Percentiles rank a stretch among this genome's conserved stretches.
These are phyloP conservation scores for Naumovozyma castellii DNA, from an alignment of 805 yeast species.

Conservation along the genomic window DNA sequence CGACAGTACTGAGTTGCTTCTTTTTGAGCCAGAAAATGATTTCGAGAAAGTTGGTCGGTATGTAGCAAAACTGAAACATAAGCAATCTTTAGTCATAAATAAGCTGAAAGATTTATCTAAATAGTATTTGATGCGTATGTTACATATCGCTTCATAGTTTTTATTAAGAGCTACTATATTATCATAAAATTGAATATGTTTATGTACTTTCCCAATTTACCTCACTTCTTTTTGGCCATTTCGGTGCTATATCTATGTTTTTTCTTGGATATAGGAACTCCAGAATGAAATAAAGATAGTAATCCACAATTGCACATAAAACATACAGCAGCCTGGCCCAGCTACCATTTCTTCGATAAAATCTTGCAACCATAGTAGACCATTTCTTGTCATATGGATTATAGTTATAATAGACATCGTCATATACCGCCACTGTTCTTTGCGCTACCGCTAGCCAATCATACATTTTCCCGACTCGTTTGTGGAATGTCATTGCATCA, in stretches of 20 bases:
- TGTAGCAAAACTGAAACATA: no score
- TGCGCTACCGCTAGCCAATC: conserved; percentile 85
- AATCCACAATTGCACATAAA: conserved; percentile 72
- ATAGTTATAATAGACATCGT: conserved; percentile 33
- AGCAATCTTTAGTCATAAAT: no score
- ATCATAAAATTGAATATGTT: no score
- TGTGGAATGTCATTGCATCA: conserved; percentile 70
- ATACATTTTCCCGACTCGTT: conserved; percentile 70
- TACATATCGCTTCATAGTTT: no score
- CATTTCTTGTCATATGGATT: conserved; percentile 41
- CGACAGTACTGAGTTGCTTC: no score
- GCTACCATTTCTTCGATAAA: conserved; percentile 53
- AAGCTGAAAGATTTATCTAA: no score
- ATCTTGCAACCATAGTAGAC: conserved; percentile 49
- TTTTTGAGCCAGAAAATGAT: no score
- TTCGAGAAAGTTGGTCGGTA: no score
- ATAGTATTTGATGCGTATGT: no score
- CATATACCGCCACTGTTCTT: conserved; percentile 77
- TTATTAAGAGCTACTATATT: no score
- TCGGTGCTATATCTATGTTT: conserved; percentile 61
- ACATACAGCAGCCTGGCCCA: conserved; percentile 84
- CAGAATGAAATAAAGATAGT: conserved; percentile 49
- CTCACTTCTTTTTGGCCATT: conserved; percentile 53
- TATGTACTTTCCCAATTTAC: no score
- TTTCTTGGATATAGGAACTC: conserved; percentile 63